Base-by-base conservation (phyloP, 306 rosid genomes). In the Inga oerstediana region DNA sequence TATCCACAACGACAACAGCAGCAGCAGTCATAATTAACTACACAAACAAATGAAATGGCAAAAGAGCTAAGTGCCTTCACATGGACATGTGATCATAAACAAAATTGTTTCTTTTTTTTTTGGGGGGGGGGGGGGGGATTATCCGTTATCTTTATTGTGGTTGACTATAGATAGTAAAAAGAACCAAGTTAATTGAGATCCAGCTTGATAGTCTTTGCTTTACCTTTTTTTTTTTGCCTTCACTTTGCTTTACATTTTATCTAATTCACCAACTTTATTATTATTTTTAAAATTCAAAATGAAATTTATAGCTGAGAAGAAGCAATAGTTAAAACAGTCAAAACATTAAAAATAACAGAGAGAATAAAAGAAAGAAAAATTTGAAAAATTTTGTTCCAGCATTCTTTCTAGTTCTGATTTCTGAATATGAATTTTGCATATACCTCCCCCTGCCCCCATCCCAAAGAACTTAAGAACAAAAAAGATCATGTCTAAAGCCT, bases 1-100 rank as follows among this genome's bases (percentile, higher is more conserved):
- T 94, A 88, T 96, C 99, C 61, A 96, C 91, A 64, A 89, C 85
- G 80, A 89, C 88, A 78, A 96, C 99, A 71, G 99, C 99, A 71
- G 48, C 85, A 79, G 92, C 98, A 10, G 99, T 94, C 98, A 92
- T 92, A 75, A 96, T 82, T 87, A 94, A 90, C 99, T 96, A 80
- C 74, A 81, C 82, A 62, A 59, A 51, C 48, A 41, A 77, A 83
- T 48, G 64, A 82, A 62, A 83, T 48, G 24, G 56, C 45, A 73
- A 56, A 54, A 65, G 58, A 59, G 30, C 6, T 68, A 43, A 59
- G 81, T 49, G 56, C 67, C 75, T 32, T 58, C 56, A 49, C 79
- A 24, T 77, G 80, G 77, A 48, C 62, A 75, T 37, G 43, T 80
- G 82, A 13, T 71, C 35, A 39, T 71, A 68, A 22, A 80, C 56